These are phyloP conservation scores for Cyberlindnera samutprakarnensis DNA, from an alignment of 805 yeast genomes.

Conservation along the genomic window DNA sequence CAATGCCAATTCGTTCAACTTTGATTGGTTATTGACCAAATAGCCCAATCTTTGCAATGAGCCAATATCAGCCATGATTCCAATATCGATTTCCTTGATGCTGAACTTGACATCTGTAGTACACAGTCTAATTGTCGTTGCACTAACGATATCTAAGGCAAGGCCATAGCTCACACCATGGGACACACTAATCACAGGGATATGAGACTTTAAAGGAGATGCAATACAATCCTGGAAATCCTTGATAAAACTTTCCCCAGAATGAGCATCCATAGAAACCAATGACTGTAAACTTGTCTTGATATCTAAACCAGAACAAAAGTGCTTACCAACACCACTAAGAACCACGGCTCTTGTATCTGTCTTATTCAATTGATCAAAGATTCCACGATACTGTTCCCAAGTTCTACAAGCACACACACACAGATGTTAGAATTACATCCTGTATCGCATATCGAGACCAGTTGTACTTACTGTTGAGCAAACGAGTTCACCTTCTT, in stretches of 20 bases:
- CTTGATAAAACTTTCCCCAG: slow-evolving; percentile 31
- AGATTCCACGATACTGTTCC: slow-evolving; percentile 45
- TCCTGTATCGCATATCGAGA: too few relatives aligned
- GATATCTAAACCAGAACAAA: slow-evolving; percentile 63
- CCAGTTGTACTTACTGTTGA: slow-evolving; percentile 18
- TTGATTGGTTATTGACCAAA: slow-evolving; percentile 45
- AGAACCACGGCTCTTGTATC: slow-evolving; percentile 48
- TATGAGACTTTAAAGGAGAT: slow-evolving; percentile 35
- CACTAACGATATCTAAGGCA: slow-evolving; percentile 58
- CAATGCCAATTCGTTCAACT: slow-evolving; percentile 51
- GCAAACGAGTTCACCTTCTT: slow-evolving; percentile 50
- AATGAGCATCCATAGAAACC: slow-evolving; percentile 17
- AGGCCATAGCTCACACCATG: slow-evolving; percentile 64
- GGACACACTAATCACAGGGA: slow-evolving; percentile 59
- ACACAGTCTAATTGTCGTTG: slow-evolving; percentile 51
- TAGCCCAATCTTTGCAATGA: slow-evolving; percentile 59
- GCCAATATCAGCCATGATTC: slow-evolving; percentile 76
- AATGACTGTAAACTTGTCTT: slow-evolving; percentile 17
- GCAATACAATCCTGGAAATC: slow-evolving; percentile 54
- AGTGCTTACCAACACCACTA: slow-evolving; percentile 46
- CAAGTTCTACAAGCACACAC: slow-evolving; percentile 37
- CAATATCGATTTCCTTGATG: slow-evolving; percentile 64
- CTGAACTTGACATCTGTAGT: slow-evolving; percentile 45
- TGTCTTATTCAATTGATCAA: slow-evolving; percentile 34
- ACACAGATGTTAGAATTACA: too few relatives aligned